Base-by-base conservation (phyloP, 768 basidiomycete species). In the Leccinellum luteum region DNA sequence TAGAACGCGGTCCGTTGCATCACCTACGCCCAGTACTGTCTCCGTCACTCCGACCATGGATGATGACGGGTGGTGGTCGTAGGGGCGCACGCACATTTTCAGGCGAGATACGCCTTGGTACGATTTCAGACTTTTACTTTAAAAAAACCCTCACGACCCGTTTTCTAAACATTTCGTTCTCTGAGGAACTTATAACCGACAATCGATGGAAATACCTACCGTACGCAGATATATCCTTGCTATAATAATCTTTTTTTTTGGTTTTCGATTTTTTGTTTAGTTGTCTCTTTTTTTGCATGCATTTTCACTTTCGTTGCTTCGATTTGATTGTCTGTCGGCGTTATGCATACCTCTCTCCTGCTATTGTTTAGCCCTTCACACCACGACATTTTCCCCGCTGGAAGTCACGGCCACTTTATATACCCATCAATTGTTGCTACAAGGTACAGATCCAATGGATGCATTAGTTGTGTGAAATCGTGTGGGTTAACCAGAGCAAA, bases 41-140 rank as follows among this genome's bases (percentile, higher is more conserved):
- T 90, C 89, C 21, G 76, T 82, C 28, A 80, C 85, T 9, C 89
- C 87, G 7, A 91, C 88, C 1, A 76, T 83, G 57, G 83, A 83
- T 43, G 78, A 84, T 1, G 86, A 93, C 48, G 92, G 91, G 34
- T 94, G 91, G 92, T 93, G 85, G 82, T 75, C 76, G 64, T 90
- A 70, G 45, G 14, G 15, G 43, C 50, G 21, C 27, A 43, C 10
- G 19, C 41, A 43, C 19, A 43, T 19, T 14, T 41, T 51, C 23
- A 19, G 41, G 44, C 23, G 25, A 25, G 48, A 45, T 43, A 43
- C 41, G 19, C 41, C 41, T 43, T 25, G 25, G 19, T 12, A 43
- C 5, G 19, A 19, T 43, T n/a, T 43, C 41, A 43, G 41, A 43
- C 38, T 43, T 43, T 19, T n/a, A n/a, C n/a, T n/a, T n/a, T n/a